These are phyloP conservation scores for Capronia americana DNA, from an alignment of 2,329 filamentous ascomycete species.

Conservation along the genomic window DNA sequence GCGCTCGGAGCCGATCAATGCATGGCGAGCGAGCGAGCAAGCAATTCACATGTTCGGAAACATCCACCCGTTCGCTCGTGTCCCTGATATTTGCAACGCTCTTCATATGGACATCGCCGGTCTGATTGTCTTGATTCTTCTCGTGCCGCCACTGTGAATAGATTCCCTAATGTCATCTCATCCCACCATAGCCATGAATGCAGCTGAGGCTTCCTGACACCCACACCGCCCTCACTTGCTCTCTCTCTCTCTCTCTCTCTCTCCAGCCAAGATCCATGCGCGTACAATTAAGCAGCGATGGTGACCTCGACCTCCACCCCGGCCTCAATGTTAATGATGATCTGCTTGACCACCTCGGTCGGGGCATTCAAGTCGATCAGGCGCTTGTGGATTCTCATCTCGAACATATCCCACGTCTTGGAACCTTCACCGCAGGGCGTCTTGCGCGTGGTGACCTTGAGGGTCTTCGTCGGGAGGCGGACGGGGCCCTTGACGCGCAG, in stretches of 20 bases:
- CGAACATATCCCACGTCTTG: conserved; percentile 99
- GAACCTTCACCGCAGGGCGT: conserved; percentile 99
- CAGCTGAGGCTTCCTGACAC: background rate
- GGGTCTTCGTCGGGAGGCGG: conserved; percentile 94
- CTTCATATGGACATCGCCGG: background rate
- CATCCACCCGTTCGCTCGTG: background rate
- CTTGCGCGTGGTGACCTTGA: conserved; percentile 97
- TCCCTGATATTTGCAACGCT: background rate
- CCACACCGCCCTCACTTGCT: background rate
- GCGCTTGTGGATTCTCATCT: conserved; percentile 99
- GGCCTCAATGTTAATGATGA: conserved; percentile 62
- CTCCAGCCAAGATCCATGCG: background rate
- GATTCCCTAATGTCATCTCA: background rate
- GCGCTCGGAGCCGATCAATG: background rate
- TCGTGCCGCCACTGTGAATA: background rate
- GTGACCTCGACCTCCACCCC: conserved; percentile 62
- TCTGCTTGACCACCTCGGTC: conserved; percentile 73
- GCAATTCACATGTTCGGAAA: background rate
- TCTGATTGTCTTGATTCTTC: background rate
- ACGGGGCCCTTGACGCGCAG: conserved; percentile 98
- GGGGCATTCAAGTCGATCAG: conserved; percentile 97
- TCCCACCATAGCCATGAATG: background rate
- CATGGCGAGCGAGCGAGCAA: background rate
- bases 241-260: background rate
- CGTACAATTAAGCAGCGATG: conserved; percentile 56